phyloP scores from a whole-genome alignment of 2,329 filamentous ascomycete species.

The Fusarium newnesense region DNA sequence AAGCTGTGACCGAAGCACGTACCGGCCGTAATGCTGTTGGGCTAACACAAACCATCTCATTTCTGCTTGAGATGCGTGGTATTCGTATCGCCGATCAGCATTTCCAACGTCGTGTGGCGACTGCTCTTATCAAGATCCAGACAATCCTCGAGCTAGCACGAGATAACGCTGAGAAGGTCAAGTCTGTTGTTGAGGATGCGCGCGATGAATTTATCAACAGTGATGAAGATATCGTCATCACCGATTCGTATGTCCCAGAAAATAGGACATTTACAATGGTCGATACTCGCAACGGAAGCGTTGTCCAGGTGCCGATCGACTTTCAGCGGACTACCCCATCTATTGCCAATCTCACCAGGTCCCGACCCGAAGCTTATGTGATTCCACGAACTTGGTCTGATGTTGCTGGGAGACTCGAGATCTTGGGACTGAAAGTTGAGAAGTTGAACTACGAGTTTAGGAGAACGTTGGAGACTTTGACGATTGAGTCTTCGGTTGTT shows the following conservation, averaged over 20 bases:
- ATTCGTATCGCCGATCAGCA: constrained; percentile 16
- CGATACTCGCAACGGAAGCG: neutral
- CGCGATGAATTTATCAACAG: constrained; percentile 15
- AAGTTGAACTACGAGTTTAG: constrained; percentile 1
- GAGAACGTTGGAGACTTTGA: neutral
- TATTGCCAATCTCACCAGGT: constrained; percentile 1
- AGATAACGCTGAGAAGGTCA: neutral
- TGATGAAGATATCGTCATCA: constrained; percentile 4
- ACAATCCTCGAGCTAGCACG: constrained; percentile 9
- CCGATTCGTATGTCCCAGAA: neutral
- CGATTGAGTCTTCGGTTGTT: neutral
- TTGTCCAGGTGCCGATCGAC: constrained; percentile 8
- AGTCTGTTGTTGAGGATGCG: neutral
- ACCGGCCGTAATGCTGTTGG: constrained; percentile 4
- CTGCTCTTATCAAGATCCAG: constrained; percentile 10
- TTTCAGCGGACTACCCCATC: constrained; percentile 14
- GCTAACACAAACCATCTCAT: constrained; percentile 3
- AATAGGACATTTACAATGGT: constrained; percentile 13
- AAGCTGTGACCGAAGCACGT: constrained; percentile 11
- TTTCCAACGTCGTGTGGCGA: constrained; percentile 16
- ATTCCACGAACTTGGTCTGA: constrained; percentile 10
- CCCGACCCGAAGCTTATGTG: constrained; percentile 7
- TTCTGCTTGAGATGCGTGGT: constrained; percentile 6
- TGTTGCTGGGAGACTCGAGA: neutral
- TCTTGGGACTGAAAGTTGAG: neutral